These are phyloP conservation scores for Ogataea pini DNA, from an alignment of 805 yeast species.

Conservation along the genomic window DNA sequence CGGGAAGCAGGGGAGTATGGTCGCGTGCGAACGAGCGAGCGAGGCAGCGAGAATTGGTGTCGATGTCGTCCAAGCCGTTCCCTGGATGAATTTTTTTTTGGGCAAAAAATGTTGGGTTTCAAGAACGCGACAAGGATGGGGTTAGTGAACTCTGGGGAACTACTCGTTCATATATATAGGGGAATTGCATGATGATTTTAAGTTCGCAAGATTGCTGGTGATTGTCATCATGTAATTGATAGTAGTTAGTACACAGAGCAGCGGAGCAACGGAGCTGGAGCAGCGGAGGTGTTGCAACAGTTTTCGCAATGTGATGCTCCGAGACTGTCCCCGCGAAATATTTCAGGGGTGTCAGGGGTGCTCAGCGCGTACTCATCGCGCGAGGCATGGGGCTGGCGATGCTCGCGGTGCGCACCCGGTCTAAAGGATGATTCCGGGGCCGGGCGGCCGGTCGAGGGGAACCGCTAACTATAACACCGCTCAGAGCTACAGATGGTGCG, in stretches of 20 bases:
- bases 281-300: too few species aligned
- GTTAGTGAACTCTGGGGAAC: background rate
- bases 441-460: constrained; percentile 1
- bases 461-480: too few species aligned
- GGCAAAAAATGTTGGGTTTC: constrained; percentile 7
- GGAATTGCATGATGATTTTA: too few species aligned
- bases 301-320: background rate
- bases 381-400: background rate
- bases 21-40: background rate
- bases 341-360: background rate
- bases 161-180: background rate
- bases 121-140: background rate
- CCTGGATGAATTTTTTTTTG: background rate
- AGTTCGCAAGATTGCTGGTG: too few species aligned
- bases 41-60: background rate
- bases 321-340: background rate
- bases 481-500: too few species aligned
- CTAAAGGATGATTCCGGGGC: constrained; percentile 7
- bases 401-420: constrained; percentile 10
- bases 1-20: background rate
- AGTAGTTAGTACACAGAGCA: background rate
- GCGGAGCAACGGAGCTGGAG: background rate
- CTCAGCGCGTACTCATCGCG: background rate
- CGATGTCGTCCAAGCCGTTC: constrained; percentile 5
- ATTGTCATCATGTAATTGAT: background rate